A percentile compares a stretch with the other conserved stretches of the same genome.
Conservation (phyloP, 495 filamentous ascomycete genomes). For the Penicillium nucicola region DNA sequence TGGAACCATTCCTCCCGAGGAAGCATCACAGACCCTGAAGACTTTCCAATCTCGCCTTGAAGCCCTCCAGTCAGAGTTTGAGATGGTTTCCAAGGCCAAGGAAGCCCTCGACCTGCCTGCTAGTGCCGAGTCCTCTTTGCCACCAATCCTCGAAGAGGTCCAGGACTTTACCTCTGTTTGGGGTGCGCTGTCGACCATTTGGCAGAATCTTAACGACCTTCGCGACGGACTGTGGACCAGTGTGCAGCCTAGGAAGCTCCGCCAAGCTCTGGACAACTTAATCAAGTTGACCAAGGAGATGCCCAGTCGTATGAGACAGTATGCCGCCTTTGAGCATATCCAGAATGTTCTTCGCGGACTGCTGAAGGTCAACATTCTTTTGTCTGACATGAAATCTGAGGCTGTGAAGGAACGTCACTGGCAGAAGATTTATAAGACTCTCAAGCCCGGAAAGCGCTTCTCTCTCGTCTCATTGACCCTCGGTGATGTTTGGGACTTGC, state of each 20-base stretch:
- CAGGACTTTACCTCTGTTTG: slow-evolving; percentile 99
- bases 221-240: slow-evolving; percentile 89
- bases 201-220: slow-evolving; percentile 93
- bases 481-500: slow-evolving; percentile 96
- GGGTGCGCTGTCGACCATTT: slow-evolving; percentile 90
- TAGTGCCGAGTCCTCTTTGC: slow-evolving; percentile 70
- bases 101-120: slow-evolving; percentile 90
- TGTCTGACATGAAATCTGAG: slow-evolving; percentile 93
- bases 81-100: slow-evolving; percentile 94
- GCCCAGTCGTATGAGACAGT: slow-evolving; percentile 98
- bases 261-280: slow-evolving; percentile 80
- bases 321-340: slow-evolving; percentile 97
- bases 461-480: slow-evolving; percentile 90
- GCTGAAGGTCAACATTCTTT: slow-evolving; percentile 82
- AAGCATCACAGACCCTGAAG: slow-evolving; percentile 73
- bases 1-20: slow-evolving; percentile 82
- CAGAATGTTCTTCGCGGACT: slow-evolving; percentile 85
- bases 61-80: slow-evolving; percentile 75
- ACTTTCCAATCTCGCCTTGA: slow-evolving; percentile 81
- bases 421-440: slow-evolving; percentile 92
- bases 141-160: slow-evolving; percentile 86
- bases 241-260: slow-evolving; percentile 86
- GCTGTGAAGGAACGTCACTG: slow-evolving; percentile 95
- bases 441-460: slow-evolving; percentile 87
- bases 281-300: slow-evolving; percentile 99